Evolutionary conservation across 441 rosid species (phyloP), one percentile per base, ranked within the genome.

Genomic region (Gossypium trilobum): DNA sequence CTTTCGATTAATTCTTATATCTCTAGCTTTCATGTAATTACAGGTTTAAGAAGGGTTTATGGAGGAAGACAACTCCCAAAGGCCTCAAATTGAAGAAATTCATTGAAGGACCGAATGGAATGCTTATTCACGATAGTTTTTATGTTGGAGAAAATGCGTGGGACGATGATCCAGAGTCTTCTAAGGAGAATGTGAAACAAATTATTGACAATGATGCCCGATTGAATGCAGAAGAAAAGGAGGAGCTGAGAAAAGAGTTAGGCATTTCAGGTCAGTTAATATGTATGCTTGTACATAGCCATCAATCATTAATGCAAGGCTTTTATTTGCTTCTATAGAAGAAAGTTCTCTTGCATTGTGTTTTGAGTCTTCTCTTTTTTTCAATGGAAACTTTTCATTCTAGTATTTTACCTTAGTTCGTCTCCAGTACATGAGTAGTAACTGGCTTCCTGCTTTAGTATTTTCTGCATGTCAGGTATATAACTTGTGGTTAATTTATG

Each of bases 81-180:
- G 97, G 97, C 74, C 84, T 94, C 78, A 93, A 87, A 82, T 80
- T 91, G 84, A 94, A 91, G 80, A 90, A 90, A 84, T 89, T 87
- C 74, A 78, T 91, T 48, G 85, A 90, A 85, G 86, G 86, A 42
- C 92, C 91, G 52, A 86, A 87, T 83, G 96, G 98, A 73, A 88
- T 91, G 22, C 84, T 91, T 74, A 72, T 90, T 82, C 92, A 82
- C 25, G 98, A 93, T 78, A 84, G 81, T 72, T 81, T 93, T 71
- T 93, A 86, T 83, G 93, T 90, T 71, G 98, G 98, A 76, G 97
- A 93, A 87, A 88, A 82, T 85, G 97, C 95, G 61, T 93, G 97
- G 97, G 85, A 84, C 75, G 93, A 91, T 51, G 96, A 84, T 76
- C 81, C 81, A 51, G 81, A 85, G 75, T 74, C 89, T 65, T 79